Base-by-base conservation (phyloP, 306 rosid genomes). In the Argentina anserina region DNA sequence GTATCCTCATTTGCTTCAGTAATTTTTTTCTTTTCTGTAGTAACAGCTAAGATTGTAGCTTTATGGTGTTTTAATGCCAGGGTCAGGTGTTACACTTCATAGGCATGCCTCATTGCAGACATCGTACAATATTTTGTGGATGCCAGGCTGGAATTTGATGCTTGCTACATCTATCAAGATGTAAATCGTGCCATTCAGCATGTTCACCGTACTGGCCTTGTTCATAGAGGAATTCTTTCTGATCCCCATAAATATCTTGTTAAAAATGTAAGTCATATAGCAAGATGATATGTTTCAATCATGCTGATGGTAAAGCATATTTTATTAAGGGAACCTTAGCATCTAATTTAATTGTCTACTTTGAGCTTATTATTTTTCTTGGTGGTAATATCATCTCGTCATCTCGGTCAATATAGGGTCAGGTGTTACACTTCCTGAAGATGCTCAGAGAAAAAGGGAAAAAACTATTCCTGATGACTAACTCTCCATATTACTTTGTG, bases 31-130 rank as follows among this genome's bases (percentile, higher is more conserved):
- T 53, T 71, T 76, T 78, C 50, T 75, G 52, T 40, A 65, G 46
- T 15, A 75, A 76, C 52, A 72, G 46, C 60, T 37, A 49, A 28
- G n/a, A 71, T 74, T 29, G 68, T 63, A 41, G 20, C 67, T 70
- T 33, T 26, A 46, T 71, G 78, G 52, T 71, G 15, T 52, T 43
- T 56, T 47, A 20, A n/a, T n/a, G n/a, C n/a, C n/a, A n/a, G n/a
- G n/a, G n/a, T n/a, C n/a, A n/a, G n/a, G n/a, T n/a, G n/a, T n/a
- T n/a, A n/a, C n/a, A n/a, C 61, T 82, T 76, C 72, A 81, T 78
- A 93, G 98, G 98, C 98, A 77, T 93, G 98, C 91, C 98, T 93
- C 71, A 90, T 93, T 78, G 94, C 98, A 43, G 98, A 93, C 87
- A 83, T 93, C 17, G 92, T 93, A 80, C 98, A 93, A 79, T 85